A percentile compares a stretch with the other conserved stretches of the same genome.
phyloP scores from a whole-genome alignment of 2,329 filamentous ascomycete species.

The Hymenoscyphus fraxineus region DNA sequence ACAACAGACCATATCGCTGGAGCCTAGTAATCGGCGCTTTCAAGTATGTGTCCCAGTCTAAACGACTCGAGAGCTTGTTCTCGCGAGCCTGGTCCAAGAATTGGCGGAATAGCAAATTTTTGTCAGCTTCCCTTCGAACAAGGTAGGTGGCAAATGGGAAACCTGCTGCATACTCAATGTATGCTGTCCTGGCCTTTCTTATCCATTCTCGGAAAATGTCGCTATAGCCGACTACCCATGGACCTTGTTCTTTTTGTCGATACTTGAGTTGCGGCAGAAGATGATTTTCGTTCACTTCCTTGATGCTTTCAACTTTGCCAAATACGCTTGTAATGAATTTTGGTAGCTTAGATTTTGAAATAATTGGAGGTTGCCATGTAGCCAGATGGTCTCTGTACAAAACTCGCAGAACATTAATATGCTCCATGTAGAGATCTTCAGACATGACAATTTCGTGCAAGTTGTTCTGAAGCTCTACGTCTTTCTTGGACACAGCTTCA shows the following conservation, averaged over 20 bases:
- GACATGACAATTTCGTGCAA: constrained; percentile 93
- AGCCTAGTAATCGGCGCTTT: constrained; percentile 91
- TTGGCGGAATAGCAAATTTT: constrained; percentile 79
- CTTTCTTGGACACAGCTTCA: constrained; percentile 72
- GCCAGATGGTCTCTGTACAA: constrained; percentile 82
- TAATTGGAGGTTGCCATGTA: constrained; percentile 71
- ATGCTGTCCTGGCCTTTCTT: constrained; percentile 81
- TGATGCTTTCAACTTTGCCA: constrained; percentile 82
- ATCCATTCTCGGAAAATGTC: constrained; percentile 99
- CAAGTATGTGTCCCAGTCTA: constrained; percentile 92
- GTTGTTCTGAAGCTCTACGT: constrained; percentile 88
- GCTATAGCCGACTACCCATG: constrained; percentile 90
- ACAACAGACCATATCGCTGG: constrained; percentile 81
- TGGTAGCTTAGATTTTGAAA: constrained; percentile 71
- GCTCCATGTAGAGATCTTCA: constrained; percentile 86
- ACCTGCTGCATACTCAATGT: constrained; percentile 85
- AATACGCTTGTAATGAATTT: constrained; percentile 85
- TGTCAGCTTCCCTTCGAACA: constrained; percentile 77
- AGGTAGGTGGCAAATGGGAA: constrained; percentile 82
- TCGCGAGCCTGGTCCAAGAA: constrained; percentile 79
- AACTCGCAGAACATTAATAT: constrained; percentile 78
- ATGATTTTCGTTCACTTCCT: constrained; percentile 88
- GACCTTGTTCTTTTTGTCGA: constrained; percentile 91
- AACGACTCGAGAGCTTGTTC: constrained; percentile 73
- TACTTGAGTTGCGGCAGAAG: constrained; percentile 93